phyloP scores from a whole-genome alignment of 1,284 basidiomycete genomes.

The Apiotrichum sp. region DNA sequence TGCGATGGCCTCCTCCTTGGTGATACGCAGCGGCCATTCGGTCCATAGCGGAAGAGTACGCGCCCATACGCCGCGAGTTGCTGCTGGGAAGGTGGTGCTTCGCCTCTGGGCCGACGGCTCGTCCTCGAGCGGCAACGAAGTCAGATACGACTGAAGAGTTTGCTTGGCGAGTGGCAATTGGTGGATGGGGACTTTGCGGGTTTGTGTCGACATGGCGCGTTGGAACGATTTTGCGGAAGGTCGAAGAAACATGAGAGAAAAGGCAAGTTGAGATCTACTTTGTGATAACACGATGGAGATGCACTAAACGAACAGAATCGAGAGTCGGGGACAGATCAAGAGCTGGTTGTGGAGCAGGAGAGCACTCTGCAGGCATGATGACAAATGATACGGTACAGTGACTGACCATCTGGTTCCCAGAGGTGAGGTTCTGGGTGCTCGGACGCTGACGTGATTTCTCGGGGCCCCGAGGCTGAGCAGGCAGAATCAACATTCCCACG shows the following conservation, averaged over 20 bases:
- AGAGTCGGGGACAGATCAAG: too few relatives aligned
- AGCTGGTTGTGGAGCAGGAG: too few relatives aligned
- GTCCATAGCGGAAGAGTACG: constrained; percentile 75
- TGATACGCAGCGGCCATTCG: constrained; percentile 77
- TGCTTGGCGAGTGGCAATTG: constrained; percentile 31
- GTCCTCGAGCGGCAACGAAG: constrained; percentile 35
- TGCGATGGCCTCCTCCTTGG: constrained; percentile 55
- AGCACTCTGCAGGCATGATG: too few relatives aligned
- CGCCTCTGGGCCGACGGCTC: constrained; percentile 68
- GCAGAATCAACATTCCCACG: too few relatives aligned
- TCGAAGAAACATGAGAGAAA: background rate
- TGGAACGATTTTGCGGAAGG: background rate
- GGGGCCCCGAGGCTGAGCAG: too few relatives aligned
- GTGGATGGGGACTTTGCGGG: constrained; percentile 18
- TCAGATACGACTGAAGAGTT: constrained; percentile 29
- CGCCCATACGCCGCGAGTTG: constrained; percentile 55
- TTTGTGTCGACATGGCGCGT: background rate
- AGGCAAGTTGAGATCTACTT: too few relatives aligned
- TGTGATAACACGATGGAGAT: too few relatives aligned
- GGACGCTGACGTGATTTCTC: too few relatives aligned
- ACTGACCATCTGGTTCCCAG: too few relatives aligned
- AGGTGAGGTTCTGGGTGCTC: too few relatives aligned
- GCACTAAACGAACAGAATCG: too few relatives aligned
- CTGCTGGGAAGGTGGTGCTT: constrained; percentile 53
- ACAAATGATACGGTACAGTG: too few relatives aligned